Percentiles rank a stretch among this genome's conserved stretches.
These are phyloP conservation scores for Suhomyces yuchorum DNA, from an alignment of 1,139 yeast species.

Conservation along the genomic window DNA sequence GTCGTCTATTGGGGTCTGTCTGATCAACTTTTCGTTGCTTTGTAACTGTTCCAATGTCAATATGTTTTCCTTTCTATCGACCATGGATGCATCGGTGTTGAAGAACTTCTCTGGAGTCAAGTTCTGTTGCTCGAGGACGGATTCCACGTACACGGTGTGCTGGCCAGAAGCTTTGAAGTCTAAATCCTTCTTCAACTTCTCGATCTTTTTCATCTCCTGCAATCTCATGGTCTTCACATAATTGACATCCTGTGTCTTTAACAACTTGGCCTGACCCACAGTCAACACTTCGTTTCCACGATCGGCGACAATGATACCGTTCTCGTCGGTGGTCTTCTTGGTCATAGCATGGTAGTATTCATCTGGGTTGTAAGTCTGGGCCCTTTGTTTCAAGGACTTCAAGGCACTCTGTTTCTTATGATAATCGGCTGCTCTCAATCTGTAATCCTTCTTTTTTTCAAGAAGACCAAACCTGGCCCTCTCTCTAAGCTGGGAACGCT, in stretches of 20 bases:
- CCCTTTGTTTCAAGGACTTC: conserved; percentile 73
- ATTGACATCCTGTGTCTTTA: conserved; percentile 88
- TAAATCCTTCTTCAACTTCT: conserved; percentile 56
- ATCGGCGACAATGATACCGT: conserved; percentile 67
- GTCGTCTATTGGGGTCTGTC: conserved; percentile 29
- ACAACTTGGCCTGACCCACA: conserved; percentile 74
- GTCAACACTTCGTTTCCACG: conserved; percentile 66
- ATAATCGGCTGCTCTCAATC: conserved; percentile 82
- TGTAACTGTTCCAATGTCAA: conserved; percentile 63
- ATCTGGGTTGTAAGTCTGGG: conserved; percentile 82
- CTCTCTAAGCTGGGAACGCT: conserved; percentile 80
- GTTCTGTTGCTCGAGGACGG: conserved; percentile 51
- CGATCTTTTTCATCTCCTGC: conserved; percentile 67
- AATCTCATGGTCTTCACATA: conserved; percentile 78
- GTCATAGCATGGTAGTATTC: conserved; percentile 96
- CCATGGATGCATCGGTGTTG: conserved; percentile 65
- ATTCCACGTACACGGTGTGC: conserved; percentile 86
- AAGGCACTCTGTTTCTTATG: conserved; percentile 87
- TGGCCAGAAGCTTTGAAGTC: conserved; percentile 61
- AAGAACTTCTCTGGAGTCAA: conserved; percentile 70
- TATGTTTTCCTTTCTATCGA: conserved; percentile 72
- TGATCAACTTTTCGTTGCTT: conserved; percentile 32
- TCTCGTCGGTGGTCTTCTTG: conserved; percentile 60
- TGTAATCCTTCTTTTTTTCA: conserved; percentile 95
- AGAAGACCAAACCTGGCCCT: conserved; percentile 78